Evolutionary conservation across 257 asterid species (phyloP).

Genomic region (Lycium barbarum): DNA sequence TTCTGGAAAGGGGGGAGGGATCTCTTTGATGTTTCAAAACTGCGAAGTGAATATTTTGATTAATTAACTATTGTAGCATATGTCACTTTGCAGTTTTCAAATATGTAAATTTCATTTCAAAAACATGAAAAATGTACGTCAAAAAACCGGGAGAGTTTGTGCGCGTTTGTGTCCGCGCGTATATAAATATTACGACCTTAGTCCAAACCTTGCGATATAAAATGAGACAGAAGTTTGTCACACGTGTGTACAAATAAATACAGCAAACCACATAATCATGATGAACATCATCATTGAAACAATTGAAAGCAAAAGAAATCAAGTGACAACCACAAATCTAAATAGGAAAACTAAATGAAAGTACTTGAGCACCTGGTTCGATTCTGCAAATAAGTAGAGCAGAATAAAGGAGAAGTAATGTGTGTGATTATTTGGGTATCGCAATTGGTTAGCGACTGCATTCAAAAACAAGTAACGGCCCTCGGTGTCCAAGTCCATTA

Average conservation of each 20-base stretch:
- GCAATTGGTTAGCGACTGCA: slow-evolving; percentile 93
- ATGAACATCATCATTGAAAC: slow-evolving; percentile 12
- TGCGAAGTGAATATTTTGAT: background rate
- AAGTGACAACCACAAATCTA: slow-evolving; percentile 14
- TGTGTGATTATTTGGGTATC: slow-evolving; percentile 97
- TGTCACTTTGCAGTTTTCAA: background rate
- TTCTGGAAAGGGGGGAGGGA: background rate
- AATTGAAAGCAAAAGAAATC: background rate
- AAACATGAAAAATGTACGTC: background rate
- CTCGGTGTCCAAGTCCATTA: slow-evolving; percentile 86
- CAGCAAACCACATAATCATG: background rate
- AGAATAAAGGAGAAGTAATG: slow-evolving; percentile 91
- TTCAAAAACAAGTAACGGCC: slow-evolving; percentile 95
- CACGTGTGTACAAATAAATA: background rate
- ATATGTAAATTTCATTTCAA: background rate
- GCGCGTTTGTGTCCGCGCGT: too few relatives aligned
- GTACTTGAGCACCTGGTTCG: slow-evolving; percentile 64
- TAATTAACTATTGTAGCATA: background rate
- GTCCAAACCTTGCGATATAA: background rate
- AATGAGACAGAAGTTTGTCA: background rate
- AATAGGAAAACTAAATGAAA: background rate
- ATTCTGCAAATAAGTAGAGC: slow-evolving; percentile 82
- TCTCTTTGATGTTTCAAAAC: background rate
- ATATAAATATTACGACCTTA: too few relatives aligned
- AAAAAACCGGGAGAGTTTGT: background rate